Percentiles rank a stretch among this genome's conserved stretches.
Conservation (phyloP, 768 basidiomycete genomes). For the Termitomyces heimii region DNA sequence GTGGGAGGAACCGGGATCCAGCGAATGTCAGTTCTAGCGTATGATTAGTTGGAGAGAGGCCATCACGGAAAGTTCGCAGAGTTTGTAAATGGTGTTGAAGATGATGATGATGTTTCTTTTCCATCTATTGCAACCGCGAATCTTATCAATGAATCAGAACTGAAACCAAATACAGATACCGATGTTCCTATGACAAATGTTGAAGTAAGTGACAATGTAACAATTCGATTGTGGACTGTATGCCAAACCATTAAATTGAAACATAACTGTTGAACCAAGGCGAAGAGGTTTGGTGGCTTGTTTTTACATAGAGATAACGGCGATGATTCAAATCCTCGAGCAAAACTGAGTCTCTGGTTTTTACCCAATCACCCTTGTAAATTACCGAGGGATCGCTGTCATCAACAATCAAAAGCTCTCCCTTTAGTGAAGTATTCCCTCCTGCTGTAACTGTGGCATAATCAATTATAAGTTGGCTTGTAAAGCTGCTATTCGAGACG, state of each 20-base stretch:
- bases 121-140: neutral
- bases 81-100: neutral
- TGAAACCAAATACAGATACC: neutral
- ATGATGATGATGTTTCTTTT: too few species aligned
- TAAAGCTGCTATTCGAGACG: too few species aligned
- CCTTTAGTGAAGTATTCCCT: neutral
- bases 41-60: neutral
- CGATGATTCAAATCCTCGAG: neutral
- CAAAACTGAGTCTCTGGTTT: neutral
- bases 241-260: neutral
- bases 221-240: neutral
- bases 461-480: neutral
- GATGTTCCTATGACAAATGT: neutral
- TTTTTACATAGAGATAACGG: neutral
- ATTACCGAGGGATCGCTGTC: neutral
- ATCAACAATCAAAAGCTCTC: neutral
- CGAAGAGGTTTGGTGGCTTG: neutral
- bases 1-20: fast-evolving
- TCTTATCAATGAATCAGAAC: too few species aligned
- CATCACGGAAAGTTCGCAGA: neutral
- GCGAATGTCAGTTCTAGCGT: neutral
- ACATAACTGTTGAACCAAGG: neutral
- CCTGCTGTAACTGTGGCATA: neutral
- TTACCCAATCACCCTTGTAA: neutral
- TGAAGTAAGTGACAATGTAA: neutral